Evolutionary conservation across 75 land plant species (phyloP).

Genomic region (Picea sitchensis): DNA sequence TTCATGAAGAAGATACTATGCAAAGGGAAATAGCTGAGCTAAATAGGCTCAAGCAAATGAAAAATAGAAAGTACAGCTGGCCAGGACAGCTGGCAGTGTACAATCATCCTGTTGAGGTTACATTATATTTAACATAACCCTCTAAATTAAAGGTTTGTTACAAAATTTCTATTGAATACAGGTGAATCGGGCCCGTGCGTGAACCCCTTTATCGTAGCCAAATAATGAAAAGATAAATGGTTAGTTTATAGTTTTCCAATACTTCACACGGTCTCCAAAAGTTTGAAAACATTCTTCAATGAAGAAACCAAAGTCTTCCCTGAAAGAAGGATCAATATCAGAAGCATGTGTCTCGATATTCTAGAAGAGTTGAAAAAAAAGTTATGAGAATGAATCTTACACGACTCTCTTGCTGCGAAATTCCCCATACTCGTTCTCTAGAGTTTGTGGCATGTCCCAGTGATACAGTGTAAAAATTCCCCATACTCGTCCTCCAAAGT

Average conservation of each 20-base stretch:
- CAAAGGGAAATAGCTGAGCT: too few relatives aligned
- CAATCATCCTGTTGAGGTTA: too few relatives aligned
- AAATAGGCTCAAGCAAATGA: too few relatives aligned
- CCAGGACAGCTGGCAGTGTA: too few relatives aligned
- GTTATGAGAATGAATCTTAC: constrained; percentile 7
- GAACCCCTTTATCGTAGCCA: not conserved
- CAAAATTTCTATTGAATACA: constrained; percentile 23
- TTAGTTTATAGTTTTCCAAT: constrained; percentile 14
- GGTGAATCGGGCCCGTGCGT: constrained; percentile 20
- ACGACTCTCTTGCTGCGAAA: constrained; percentile 13
- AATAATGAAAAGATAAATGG: not conserved
- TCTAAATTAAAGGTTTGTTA: too few relatives aligned
- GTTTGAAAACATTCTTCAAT: not conserved
- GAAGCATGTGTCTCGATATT: too few relatives aligned
- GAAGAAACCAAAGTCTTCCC: constrained; percentile 5
- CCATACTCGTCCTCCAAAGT: too few relatives aligned
- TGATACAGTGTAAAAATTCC: constrained; percentile 26
- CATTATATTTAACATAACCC: too few relatives aligned
- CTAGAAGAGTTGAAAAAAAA: not conserved
- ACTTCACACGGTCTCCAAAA: constrained; percentile 18
- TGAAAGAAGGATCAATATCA: not conserved
- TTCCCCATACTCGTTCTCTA: constrained; percentile 26
- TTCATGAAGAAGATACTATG: too few relatives aligned
- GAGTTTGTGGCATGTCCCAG: constrained; percentile 25
- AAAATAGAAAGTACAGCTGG: too few relatives aligned